These are phyloP conservation scores for Nyssa sinensis DNA, from an alignment of 148 eudicot species.

Conservation along the genomic window DNA sequence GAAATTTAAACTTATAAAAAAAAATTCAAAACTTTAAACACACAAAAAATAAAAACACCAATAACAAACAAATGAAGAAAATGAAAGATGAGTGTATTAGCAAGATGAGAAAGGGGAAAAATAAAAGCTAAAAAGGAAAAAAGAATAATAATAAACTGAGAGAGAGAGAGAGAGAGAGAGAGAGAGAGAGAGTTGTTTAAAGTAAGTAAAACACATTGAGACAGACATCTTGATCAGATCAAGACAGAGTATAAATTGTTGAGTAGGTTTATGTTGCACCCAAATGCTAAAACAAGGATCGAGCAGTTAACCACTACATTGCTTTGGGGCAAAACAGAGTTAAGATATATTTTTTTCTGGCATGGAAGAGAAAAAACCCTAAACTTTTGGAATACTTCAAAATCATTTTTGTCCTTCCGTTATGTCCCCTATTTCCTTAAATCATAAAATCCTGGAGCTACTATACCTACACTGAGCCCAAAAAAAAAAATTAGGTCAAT, in stretches of 20 bases:
- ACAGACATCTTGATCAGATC: background rate
- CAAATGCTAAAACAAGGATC: background rate
- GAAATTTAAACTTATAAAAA: background rate
- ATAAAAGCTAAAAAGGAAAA: too few species aligned
- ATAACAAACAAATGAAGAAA: background rate
- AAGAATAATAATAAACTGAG: too few species aligned
- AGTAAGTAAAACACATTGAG: too few species aligned
- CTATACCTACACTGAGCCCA: too few species aligned
- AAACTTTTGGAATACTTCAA: background rate
- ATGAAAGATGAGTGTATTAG: background rate
- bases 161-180: too few species aligned
- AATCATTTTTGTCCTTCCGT: background rate
- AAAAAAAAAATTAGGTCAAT: too few species aligned
- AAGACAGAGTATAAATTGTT: background rate
- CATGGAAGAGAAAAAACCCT: background rate
- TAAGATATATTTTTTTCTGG: background rate
- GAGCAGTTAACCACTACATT: background rate
- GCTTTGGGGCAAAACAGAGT: background rate
- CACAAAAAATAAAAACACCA: too few species aligned
- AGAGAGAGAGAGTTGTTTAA: too few species aligned
- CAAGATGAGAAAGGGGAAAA: too few species aligned
- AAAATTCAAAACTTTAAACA: too few species aligned
- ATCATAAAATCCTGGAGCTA: conserved; percentile 9
- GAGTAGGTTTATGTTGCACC: background rate
- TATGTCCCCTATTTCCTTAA: background rate